phyloP scores from a whole-genome alignment of 2,329 filamentous ascomycete species.

The Aspergillus pseudoviridinutans region DNA sequence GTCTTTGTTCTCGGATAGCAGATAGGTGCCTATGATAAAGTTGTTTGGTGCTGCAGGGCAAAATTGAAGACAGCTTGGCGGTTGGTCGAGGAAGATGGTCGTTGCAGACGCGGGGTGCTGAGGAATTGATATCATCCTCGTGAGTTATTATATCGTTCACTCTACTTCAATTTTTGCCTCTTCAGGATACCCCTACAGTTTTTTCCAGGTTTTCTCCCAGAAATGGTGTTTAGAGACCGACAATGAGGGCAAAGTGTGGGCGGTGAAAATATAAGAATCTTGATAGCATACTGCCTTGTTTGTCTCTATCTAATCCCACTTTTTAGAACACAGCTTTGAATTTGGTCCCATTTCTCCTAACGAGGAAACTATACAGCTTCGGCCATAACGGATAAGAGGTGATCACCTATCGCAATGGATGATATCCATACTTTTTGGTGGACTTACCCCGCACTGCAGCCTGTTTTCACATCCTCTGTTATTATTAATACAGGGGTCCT shows the following conservation, averaged over 20 bases:
- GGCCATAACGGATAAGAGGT: background rate
- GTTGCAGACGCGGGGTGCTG: slow-evolving; percentile 28
- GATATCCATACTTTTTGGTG: background rate
- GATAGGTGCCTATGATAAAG: slow-evolving; percentile 82
- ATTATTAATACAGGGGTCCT: background rate
- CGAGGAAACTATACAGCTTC: background rate
- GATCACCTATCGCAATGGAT: background rate
- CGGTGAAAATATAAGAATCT: background rate
- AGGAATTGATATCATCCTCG: background rate
- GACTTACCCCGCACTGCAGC: background rate
- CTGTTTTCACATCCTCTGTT: background rate
- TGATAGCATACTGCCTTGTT: background rate
- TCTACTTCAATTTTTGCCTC: background rate
- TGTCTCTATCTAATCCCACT: background rate
- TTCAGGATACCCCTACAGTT: background rate
- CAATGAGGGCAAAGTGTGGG: background rate
- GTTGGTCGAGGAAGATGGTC: slow-evolving; percentile 39
- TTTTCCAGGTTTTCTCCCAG: background rate
- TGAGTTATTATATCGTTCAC: background rate
- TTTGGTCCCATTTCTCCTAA: background rate
- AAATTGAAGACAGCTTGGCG: slow-evolving; percentile 45
- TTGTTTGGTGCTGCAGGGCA: slow-evolving; percentile 51
- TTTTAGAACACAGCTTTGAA: background rate
- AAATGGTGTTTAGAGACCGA: background rate
- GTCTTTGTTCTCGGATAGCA: slow-evolving; percentile 47